These are phyloP conservation scores for Lactarius hatsudake DNA, from an alignment of 768 basidiomycete genomes.

Conservation along the genomic window DNA sequence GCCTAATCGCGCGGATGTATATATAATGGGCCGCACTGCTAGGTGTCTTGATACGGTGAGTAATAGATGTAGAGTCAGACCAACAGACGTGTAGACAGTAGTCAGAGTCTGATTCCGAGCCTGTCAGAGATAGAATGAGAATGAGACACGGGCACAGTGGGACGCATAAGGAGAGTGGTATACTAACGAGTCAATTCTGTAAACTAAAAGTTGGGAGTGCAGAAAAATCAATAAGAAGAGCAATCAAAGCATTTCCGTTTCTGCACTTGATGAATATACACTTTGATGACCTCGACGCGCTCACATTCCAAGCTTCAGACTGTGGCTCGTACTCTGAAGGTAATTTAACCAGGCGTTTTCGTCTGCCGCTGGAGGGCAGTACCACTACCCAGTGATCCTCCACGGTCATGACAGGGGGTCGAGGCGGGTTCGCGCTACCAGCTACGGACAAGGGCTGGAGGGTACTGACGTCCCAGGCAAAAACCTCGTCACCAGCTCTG, in stretches of 20 bases:
- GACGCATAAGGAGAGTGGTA: no score
- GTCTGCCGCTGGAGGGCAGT: not conserved
- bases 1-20: no score
- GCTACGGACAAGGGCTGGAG: not conserved
- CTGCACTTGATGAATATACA: not conserved
- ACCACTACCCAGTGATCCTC: not conserved
- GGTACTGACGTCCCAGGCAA: not conserved
- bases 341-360: not conserved
- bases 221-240: no score
- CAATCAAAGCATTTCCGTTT: not conserved
- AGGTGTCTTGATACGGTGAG: no score
- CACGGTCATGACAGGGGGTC: not conserved
- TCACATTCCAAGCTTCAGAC: fast-evolving
- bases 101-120: no score
- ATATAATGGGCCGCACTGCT: no score
- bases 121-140: no score
- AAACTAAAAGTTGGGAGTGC: not conserved
- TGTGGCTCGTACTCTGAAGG: not conserved
- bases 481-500: not conserved
- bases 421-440: not conserved
- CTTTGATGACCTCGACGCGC: not conserved
- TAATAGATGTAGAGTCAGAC: no score
- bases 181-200: no score
- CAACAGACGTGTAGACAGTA: no score
- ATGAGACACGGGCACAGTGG: no score